Evolutionary conservation across 1,284 basidiomycete genomes (phyloP).

Genomic region (Thecaphora frezii): DNA sequence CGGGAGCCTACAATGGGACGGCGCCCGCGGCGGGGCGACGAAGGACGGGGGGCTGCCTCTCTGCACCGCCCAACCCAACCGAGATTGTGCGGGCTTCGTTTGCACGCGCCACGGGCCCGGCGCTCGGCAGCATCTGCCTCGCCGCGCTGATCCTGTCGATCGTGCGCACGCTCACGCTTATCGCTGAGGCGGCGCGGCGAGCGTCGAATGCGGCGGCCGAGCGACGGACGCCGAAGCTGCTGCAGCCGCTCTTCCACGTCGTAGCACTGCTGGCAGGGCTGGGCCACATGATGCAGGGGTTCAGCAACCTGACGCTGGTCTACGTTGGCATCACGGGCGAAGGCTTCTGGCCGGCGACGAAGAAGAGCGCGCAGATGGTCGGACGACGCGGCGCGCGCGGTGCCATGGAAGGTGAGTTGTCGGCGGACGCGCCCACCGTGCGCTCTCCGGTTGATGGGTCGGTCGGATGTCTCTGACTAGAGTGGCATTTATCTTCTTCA

Average conservation of each 20-base stretch:
- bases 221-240: constrained; percentile 47
- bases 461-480: too few species aligned
- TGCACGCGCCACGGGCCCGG: constrained; percentile 75
- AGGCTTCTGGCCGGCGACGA: constrained; percentile 75
- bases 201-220: constrained; percentile 29
- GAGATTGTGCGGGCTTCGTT: constrained; percentile 76
- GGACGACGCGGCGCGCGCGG: constrained; percentile 60
- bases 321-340: constrained; percentile 85
- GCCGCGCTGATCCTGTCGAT: constrained; percentile 75
- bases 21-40: too few species aligned
- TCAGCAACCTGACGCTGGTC: constrained; percentile 76
- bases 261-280: constrained; percentile 72
- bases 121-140: constrained; percentile 75
- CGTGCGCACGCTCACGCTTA: constrained; percentile 62
- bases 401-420: constrained; percentile 39
- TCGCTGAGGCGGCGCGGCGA: constrained; percentile 63
- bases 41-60: constrained; percentile 5
- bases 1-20: constrained; percentile 16
- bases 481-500: too few species aligned
- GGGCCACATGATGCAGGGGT: constrained; percentile 33
- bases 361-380: constrained; percentile 68
- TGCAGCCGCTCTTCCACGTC: constrained; percentile 60
- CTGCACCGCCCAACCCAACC: constrained; percentile 28
- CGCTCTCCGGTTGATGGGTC: too few species aligned
- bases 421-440: too few species aligned